Percentiles rank a stretch among this genome's conserved stretches.
phyloP scores from a whole-genome alignment of 2,329 filamentous ascomycete genomes.

The Sporothrix inflata region DNA sequence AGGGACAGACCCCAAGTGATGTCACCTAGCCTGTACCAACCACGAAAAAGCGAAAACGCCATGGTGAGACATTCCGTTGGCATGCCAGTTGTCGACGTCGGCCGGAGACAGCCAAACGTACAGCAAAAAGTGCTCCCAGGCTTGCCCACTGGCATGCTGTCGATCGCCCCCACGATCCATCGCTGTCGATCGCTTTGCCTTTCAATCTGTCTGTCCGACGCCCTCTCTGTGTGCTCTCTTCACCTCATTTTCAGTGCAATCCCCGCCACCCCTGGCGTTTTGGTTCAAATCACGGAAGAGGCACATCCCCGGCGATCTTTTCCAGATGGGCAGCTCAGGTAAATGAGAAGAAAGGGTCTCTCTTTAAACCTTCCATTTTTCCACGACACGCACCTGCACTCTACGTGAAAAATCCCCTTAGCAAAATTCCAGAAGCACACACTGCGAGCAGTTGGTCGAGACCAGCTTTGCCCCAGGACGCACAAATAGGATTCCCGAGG shows the following conservation, averaged over 20 bases:
- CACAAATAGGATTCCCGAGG: neutral
- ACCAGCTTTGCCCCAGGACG: neutral
- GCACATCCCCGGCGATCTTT: neutral
- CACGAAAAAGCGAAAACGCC: neutral
- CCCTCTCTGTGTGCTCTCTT: too few relatives aligned
- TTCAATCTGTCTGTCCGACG: neutral
- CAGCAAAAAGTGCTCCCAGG: neutral
- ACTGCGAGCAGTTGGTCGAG: neutral
- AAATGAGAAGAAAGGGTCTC: neutral
- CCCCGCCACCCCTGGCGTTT: neutral
- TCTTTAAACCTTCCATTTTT: neutral
- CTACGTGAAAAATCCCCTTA: neutral
- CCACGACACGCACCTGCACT: neutral
- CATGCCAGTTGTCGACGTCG: neutral
- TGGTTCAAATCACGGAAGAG: neutral
- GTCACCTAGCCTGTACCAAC: neutral
- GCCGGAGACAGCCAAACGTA: too few relatives aligned
- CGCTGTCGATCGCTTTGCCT: conserved; percentile 15
- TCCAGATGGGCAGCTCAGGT: neutral
- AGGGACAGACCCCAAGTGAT: neutral
- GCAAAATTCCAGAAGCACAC: neutral
- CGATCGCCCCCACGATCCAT: neutral
- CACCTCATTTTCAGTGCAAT: too few relatives aligned
- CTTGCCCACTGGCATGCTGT: neutral
- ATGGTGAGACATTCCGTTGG: conserved; percentile 16